These are phyloP conservation scores for Ashbya aceris DNA, from an alignment of 1,139 yeast genomes.

Conservation along the genomic window DNA sequence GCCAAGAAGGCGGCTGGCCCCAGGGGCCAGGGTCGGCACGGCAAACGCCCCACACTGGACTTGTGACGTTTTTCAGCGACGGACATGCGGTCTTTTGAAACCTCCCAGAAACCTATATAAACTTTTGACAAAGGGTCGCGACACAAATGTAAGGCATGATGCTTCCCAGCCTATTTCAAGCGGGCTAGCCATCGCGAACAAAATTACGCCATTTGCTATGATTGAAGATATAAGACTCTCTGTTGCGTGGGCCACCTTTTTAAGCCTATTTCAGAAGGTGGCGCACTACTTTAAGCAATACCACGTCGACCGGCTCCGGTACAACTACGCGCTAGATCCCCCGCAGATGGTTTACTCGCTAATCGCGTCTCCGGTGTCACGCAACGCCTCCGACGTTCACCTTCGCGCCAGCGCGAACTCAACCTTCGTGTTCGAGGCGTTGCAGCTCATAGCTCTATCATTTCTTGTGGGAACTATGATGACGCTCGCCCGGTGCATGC, in stretches of 20 bases:
- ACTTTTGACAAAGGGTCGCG: neutral
- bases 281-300: neutral
- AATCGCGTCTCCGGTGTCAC: neutral
- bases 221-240: constrained; percentile 1
- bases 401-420: neutral
- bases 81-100: too few relatives aligned
- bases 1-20: neutral
- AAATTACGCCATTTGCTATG: constrained; percentile 2
- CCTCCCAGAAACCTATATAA: too few relatives aligned
- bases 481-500: constrained; percentile 1
- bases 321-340: constrained; percentile 1
- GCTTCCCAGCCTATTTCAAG: too few relatives aligned
- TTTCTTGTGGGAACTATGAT: constrained; percentile 1
- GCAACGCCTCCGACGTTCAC: neutral
- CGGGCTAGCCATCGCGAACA: neutral
- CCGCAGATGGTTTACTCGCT: constrained; percentile 1
- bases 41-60: too few relatives aligned
- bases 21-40: too few relatives aligned
- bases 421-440: neutral
- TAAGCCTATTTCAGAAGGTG: neutral
- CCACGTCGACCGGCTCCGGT: neutral
- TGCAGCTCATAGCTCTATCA: neutral
- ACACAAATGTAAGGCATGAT: neutral
- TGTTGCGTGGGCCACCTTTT: constrained; percentile 1
- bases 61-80: too few relatives aligned